Conservation (phyloP, 768 basidiomycete species). For the Agaricus subrufescens region DNA sequence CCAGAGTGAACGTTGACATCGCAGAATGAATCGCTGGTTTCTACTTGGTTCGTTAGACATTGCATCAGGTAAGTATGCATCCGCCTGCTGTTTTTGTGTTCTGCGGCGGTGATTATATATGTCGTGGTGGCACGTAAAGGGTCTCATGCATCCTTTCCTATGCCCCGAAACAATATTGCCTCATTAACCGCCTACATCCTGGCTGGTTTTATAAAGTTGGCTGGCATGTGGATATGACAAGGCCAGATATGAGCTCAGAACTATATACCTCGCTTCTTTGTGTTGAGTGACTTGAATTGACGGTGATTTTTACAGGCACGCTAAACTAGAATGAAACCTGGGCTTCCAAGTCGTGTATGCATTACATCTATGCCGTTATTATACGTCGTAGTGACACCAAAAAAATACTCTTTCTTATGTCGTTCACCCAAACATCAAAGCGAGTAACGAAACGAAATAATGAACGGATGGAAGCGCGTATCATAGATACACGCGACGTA, state of each 20-base stretch:
- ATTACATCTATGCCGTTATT: too few species aligned
- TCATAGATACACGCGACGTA: conserved; percentile 72
- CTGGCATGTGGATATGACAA: conserved; percentile 61
- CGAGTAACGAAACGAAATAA: neutral
- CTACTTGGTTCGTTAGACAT: too few species aligned
- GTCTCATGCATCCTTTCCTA: conserved; percentile 12
- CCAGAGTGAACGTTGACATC: neutral
- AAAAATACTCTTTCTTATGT: too few species aligned
- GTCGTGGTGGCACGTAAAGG: conserved; percentile 58
- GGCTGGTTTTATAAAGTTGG: conserved; percentile 43
- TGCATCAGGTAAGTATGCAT: conserved; percentile 23
- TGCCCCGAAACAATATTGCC: conserved; percentile 24
- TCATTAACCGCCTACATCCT: conserved; percentile 39
- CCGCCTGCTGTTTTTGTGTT: neutral
- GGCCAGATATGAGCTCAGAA: conserved; percentile 81
- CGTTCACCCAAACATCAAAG: neutral
- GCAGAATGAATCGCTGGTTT: too few species aligned
- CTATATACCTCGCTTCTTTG: conserved; percentile 3
- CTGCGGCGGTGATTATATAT: conserved; percentile 50
- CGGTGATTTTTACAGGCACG: neutral
- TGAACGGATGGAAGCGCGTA: neutral
- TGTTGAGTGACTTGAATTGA: neutral
- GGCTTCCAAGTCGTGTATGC: too few species aligned
- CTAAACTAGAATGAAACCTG: too few species aligned
- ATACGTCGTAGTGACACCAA: too few species aligned